Conservation (phyloP, 805 yeast species). For the Isabelozyma gotoi region DNA sequence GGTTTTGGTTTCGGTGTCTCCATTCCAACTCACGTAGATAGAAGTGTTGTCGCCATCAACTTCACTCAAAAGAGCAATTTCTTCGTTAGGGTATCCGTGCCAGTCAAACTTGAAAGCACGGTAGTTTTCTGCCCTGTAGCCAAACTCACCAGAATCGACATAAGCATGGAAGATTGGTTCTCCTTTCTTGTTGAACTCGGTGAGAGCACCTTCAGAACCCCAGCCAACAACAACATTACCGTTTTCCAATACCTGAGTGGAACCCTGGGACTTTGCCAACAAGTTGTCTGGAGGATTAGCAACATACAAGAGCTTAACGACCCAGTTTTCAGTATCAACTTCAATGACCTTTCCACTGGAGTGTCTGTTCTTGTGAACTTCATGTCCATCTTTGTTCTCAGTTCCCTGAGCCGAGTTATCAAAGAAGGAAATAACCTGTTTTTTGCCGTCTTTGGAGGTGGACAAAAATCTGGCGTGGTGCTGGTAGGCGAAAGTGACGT, state of each 20-base stretch:
- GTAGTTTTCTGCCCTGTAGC: slow-evolving; percentile 27
- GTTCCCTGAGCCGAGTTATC: slow-evolving; percentile 39
- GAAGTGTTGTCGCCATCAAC: slow-evolving; percentile 13
- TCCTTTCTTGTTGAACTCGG: slow-evolving; percentile 28
- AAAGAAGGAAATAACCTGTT: slow-evolving; percentile 31
- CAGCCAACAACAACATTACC: slow-evolving; percentile 35
- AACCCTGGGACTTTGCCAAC: slow-evolving; percentile 30
- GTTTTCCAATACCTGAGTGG: slow-evolving; percentile 28
- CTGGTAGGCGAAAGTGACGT: slow-evolving; percentile 32
- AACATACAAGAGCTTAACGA: slow-evolving; percentile 22
- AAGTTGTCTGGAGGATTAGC: slow-evolving; percentile 21
- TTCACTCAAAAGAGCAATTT: slow-evolving; percentile 24
- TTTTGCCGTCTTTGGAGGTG: slow-evolving; percentile 19
- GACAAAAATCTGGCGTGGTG: slow-evolving; percentile 33
- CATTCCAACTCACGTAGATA: slow-evolving; percentile 37
- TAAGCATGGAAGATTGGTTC: slow-evolving; percentile 30
- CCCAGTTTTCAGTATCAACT: slow-evolving; percentile 24
- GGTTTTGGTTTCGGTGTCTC: slow-evolving; percentile 31
- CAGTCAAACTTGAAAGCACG: slow-evolving; percentile 35
- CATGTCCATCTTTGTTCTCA: slow-evolving; percentile 26
- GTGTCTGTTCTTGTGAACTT: slow-evolving; percentile 15
- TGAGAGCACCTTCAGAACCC: slow-evolving; percentile 40
- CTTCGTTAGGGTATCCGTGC: slow-evolving; percentile 33
- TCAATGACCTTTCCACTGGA: slow-evolving; percentile 36
- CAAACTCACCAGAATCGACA: slow-evolving; percentile 27